phyloP scores from a whole-genome alignment of 352 stramenopile genomes.

The Globisporangium emineosum region DNA sequence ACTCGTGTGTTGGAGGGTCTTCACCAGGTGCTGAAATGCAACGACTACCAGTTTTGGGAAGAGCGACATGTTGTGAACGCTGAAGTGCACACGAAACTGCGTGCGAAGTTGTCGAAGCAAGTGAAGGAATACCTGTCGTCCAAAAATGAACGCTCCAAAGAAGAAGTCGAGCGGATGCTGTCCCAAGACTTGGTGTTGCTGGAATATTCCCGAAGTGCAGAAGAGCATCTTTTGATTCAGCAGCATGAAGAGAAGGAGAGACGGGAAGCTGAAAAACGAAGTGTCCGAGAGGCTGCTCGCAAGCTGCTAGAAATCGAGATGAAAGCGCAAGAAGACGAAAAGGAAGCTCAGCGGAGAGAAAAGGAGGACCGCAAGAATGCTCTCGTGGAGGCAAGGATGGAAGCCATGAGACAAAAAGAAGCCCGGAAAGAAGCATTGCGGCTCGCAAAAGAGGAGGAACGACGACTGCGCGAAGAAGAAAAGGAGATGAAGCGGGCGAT shows the following conservation, averaged over 20 bases:
- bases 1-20: conserved; percentile 72
- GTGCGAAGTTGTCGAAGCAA: conserved; percentile 51
- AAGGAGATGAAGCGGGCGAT: conserved; percentile 65
- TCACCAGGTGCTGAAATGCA: conserved; percentile 55
- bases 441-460: conserved; percentile 66
- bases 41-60: conserved; percentile 85
- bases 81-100: conserved; percentile 59
- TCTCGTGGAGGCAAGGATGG: conserved; percentile 58
- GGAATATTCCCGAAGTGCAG: conserved; percentile 39
- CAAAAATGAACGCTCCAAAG: conserved; percentile 26
- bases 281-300: conserved; percentile 61
- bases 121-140: conserved; percentile 43
- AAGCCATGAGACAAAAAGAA: conserved; percentile 64
- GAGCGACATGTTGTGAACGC: conserved; percentile 62
- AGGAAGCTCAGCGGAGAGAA: conserved; percentile 58
- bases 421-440: conserved; percentile 56
- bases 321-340: conserved; percentile 73
- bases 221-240: conserved; percentile 36
- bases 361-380: conserved; percentile 73
- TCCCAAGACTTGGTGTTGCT: conserved; percentile 43
- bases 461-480: conserved; percentile 63
- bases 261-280: conserved; percentile 64
- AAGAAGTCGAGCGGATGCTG: conserved; percentile 40
- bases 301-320: conserved; percentile 76
- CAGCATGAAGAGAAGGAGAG: conserved; percentile 46